Base-by-base conservation (phyloP, 345 rosid genomes). In the Salix exigua region DNA sequence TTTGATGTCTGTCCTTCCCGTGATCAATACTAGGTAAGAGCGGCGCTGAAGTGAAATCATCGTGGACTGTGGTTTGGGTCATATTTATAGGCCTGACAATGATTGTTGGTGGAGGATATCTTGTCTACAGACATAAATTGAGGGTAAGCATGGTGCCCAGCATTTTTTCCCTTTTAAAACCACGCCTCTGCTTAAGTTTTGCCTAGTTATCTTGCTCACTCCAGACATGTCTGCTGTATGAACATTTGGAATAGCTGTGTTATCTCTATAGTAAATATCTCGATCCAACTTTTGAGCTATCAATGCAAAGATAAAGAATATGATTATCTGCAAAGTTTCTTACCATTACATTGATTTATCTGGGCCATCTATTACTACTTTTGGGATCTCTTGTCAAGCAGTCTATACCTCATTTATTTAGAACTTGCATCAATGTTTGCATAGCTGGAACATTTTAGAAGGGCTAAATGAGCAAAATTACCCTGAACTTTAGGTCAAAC, bases 61-160 rank as follows among this genome's bases (percentile, higher is more conserved):
- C 97, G 9, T 95, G 97, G 99, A 81, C 93, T 66, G 99, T 96
- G 19, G 87, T 95, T 75, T 93, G 97, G 97, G 86, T 95, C 83
- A 93, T 93, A 33, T 76, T 89, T 77, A 82, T 95, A 42, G 96
- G 94, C 81, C 78, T 95, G 85, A 92, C 86, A 28, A 84, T 95
- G 88, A 93, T 91, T 74, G 96, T 82, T 77, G 92, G 84, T 66
- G 99, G 99, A 6, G 97, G 89, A 3, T 95, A 93, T 87, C 91
- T 95, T 19, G 79, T 95, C 75, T 95, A 95, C 91, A 94, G 92
- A 82, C 87, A 94, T 81, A 88, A 94, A 77, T 75, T 94, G 77
- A 88, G 98, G 93, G 98, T 94, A 92, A 83, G 91, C 51, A 48
- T 58, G 38, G 35, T 37, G 48, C 70, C 13, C 38, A 1, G 3